Conservation (phyloP, 2,329 filamentous ascomycete species). For the Teratosphaeriaceae sp. region DNA sequence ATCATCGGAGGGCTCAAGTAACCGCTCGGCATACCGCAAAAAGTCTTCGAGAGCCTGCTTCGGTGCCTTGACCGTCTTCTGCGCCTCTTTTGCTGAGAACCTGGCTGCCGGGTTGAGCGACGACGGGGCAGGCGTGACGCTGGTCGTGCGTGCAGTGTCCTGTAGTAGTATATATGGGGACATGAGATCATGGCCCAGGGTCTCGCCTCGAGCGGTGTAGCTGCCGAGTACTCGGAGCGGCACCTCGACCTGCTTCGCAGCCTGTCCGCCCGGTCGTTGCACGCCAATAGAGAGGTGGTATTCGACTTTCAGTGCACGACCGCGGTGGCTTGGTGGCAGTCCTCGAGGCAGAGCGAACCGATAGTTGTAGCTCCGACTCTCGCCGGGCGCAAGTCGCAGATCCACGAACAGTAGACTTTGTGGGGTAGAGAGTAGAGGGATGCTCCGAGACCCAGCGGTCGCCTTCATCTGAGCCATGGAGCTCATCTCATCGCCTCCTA, state of each 20-base stretch:
- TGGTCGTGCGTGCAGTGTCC: conserved; percentile 61
- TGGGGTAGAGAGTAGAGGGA: conserved; percentile 88
- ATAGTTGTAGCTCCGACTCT: conserved; percentile 83
- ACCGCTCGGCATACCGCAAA: conserved; percentile 67
- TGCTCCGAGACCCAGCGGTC: conserved; percentile 73
- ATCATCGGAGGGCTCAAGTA: conserved; percentile 55
- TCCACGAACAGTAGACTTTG: conserved; percentile 97
- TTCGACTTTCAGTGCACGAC: conserved; percentile 86
- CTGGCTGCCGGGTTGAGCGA: conserved; percentile 10
- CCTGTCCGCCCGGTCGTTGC: conserved; percentile 73
- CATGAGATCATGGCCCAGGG: conserved; percentile 91
- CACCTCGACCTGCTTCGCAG: conserved; percentile 83
- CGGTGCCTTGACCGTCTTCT: conserved; percentile 35
- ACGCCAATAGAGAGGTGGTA: conserved; percentile 91
- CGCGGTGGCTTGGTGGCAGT: conserved; percentile 83
- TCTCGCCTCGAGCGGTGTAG: conserved; percentile 81
- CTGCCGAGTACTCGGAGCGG: conserved; percentile 91
- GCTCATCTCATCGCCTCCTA: conserved; percentile 82
- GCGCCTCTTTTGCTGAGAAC: conserved; percentile 14
- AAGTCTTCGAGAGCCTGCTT: conserved; percentile 54
- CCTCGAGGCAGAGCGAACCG: conserved; percentile 79
- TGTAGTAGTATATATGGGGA: conserved; percentile 83
- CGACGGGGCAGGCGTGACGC: conserved; percentile 24
- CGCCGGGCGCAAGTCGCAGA: conserved; percentile 75
- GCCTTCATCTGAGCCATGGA: conserved; percentile 94